Percentiles rank a stretch among this genome's conserved stretches.
phyloP scores from a whole-genome alignment of 768 basidiomycete species.

The Leccinum uliginosum region DNA sequence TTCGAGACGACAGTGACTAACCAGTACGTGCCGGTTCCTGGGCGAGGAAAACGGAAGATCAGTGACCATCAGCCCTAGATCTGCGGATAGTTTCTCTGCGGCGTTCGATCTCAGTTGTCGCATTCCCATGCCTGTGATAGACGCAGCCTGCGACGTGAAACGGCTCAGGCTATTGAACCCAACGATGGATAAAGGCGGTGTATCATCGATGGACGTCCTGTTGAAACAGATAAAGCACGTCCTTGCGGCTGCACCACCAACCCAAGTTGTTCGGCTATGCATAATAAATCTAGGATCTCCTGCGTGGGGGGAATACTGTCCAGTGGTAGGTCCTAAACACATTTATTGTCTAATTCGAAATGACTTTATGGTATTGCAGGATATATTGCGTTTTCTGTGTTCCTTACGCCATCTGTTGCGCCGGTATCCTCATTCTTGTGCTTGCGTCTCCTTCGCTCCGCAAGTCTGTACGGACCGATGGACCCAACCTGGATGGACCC shows the following conservation, averaged over 20 bases:
- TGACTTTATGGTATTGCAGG: constrained; percentile 36
- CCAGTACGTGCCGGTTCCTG: constrained; percentile 40
- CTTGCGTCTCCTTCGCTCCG: constrained; percentile 63
- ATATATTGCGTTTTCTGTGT: constrained; percentile 69
- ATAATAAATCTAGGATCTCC: constrained; percentile 60
- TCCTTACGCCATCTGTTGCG: constrained; percentile 59
- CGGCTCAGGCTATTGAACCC: constrained; percentile 34
- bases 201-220: constrained; percentile 18
- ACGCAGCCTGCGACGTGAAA: constrained; percentile 37
- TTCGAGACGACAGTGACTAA: constrained; percentile 80
- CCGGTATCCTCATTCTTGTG: constrained; percentile 55
- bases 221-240: constrained; percentile 30
- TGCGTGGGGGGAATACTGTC: constrained; percentile 61
- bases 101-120: constrained; percentile 69
- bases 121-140: constrained; percentile 49
- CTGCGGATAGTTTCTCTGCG: constrained; percentile 58
- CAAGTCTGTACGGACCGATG: constrained; percentile 54
- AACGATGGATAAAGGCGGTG: constrained; percentile 11
- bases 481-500: constrained; percentile 67
- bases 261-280: constrained; percentile 51
- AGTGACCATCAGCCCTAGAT: constrained; percentile 32
- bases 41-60: not conserved
- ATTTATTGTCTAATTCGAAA: not conserved
- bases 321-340: constrained; percentile 45
- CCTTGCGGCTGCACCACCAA: constrained; percentile 28